These are phyloP conservation scores for Solanum boliviense DNA, from an alignment of 257 asterid species.

Conservation along the genomic window DNA sequence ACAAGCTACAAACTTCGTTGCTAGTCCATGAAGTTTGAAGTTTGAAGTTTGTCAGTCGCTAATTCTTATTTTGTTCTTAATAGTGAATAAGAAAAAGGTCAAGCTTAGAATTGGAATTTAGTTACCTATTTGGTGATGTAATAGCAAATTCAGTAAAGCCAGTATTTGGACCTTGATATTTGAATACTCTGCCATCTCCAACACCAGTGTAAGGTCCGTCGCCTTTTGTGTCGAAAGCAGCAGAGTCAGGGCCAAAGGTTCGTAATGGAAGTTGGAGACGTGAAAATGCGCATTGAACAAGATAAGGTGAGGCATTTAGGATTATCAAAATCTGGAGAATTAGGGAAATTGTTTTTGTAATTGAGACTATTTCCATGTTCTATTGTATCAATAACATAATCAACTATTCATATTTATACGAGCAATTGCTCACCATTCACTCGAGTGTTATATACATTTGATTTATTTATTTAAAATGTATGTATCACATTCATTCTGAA, in stretches of 20 bases:
- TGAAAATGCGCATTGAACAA: not conserved
- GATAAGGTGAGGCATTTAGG: not conserved
- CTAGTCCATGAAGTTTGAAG: not conserved
- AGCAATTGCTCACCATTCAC: not conserved
- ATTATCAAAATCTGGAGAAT: not conserved
- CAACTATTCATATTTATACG: not conserved
- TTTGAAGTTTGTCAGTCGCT: not conserved
- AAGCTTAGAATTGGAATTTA: not conserved
- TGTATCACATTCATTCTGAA: no score
- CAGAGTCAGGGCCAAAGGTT: constrained; percentile 25
- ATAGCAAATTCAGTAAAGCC: not conserved
- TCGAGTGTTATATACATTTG: not conserved
- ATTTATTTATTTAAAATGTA: no score
- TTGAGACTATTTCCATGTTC: not conserved
- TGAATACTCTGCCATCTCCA: constrained; percentile 40
- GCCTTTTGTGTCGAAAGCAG: constrained; percentile 17
- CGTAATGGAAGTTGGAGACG: constrained; percentile 1
- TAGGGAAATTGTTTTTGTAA: not conserved
- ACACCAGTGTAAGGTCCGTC: constrained; percentile 36
- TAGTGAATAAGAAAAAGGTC: not conserved
- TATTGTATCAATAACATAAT: not conserved
- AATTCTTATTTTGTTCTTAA: not conserved
- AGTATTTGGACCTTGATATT: constrained; percentile 5
- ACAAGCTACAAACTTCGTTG: not conserved
- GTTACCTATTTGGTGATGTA: not conserved